A percentile compares a stretch with the other conserved stretches of the same genome.
These are phyloP conservation scores for Phylloporus sp. DNA, from an alignment of 768 basidiomycete genomes.

Conservation along the genomic window DNA sequence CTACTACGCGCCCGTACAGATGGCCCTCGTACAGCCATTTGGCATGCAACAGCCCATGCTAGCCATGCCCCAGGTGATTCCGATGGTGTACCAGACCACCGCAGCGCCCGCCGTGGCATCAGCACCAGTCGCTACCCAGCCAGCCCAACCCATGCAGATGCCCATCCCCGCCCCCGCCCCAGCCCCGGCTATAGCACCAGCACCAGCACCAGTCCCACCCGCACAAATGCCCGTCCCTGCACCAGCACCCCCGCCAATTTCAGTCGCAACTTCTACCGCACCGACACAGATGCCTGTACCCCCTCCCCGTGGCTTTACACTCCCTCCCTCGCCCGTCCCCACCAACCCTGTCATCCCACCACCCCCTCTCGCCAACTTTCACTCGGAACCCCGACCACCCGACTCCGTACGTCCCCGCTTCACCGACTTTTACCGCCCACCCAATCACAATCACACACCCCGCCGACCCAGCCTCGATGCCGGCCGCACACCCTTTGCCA, in stretches of 20 bases:
- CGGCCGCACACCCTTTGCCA: slow-evolving; percentile 9
- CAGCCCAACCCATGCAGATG: slow-evolving; percentile 13
- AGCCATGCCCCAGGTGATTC: slow-evolving; percentile 24
- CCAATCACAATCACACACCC: slow-evolving; percentile 6
- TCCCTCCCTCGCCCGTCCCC: slow-evolving; percentile 16
- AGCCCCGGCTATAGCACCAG: too few relatives aligned
- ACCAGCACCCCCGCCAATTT: not conserved
- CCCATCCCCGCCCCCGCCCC: slow-evolving; percentile 1
- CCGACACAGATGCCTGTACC: slow-evolving; percentile 20
- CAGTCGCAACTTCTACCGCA: not conserved
- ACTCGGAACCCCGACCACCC: slow-evolving; percentile 5
- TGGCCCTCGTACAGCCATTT: slow-evolving; percentile 20
- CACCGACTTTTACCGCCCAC: slow-evolving; percentile 25
- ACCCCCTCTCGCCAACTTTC: slow-evolving; percentile 12
- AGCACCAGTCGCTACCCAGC: not conserved
- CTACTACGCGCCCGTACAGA: slow-evolving; percentile 29
- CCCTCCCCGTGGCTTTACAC: not conserved
- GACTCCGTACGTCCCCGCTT: slow-evolving; percentile 23
- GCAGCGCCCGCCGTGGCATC: slow-evolving; percentile 6
- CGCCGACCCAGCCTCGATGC: not conserved
- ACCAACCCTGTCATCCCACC: slow-evolving; percentile 19
- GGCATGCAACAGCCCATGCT: slow-evolving; percentile 26
- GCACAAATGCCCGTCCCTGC: slow-evolving; percentile 3
- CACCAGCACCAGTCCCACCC: too few relatives aligned
- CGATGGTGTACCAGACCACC: slow-evolving; percentile 19